Conservation (phyloP, 768 basidiomycete genomes). For the Candolleomyces efflorescens region DNA sequence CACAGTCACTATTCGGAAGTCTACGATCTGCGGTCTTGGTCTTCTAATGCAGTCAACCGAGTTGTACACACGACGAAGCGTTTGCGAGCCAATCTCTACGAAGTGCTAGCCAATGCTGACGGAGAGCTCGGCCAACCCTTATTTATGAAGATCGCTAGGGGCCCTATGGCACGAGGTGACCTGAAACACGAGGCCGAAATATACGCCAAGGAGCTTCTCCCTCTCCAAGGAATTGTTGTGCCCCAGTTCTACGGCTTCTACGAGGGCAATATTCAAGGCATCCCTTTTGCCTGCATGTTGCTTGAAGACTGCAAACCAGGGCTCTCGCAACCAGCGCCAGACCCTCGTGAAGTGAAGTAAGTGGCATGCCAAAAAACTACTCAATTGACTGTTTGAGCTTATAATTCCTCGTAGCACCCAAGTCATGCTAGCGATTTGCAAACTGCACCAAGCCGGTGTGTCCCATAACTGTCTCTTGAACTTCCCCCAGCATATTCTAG, state of each 20-base stretch:
- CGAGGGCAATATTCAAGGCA: constrained; percentile 21
- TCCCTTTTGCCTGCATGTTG: constrained; percentile 28
- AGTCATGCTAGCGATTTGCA: constrained; percentile 26
- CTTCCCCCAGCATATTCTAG: constrained; percentile 25
- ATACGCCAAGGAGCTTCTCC: constrained; percentile 26
- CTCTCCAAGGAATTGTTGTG: constrained; percentile 34
- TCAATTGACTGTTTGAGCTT: background rate
- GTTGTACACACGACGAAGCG: constrained; percentile 18
- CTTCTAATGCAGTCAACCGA: constrained; percentile 13
- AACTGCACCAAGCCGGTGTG: constrained; percentile 33
- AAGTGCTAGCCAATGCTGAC: constrained; percentile 15
- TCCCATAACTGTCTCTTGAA: constrained; percentile 29
- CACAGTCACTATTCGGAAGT: constrained; percentile 4
- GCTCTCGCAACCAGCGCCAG: background rate
- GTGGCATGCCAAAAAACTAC: constrained; percentile 2
- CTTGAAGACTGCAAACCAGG: constrained; percentile 32
- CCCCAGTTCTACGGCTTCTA: constrained; percentile 36
- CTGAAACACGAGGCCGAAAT: constrained; percentile 29
- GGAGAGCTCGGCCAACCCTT: constrained; percentile 15
- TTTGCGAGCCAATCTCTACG: constrained; percentile 16
- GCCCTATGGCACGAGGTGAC: constrained; percentile 17
- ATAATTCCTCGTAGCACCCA: constrained; percentile 20
- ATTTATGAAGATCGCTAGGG: constrained; percentile 31
- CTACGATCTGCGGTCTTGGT: constrained; percentile 26
- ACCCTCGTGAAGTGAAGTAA: constrained; percentile 18